Base-by-base conservation (phyloP, 2,329 filamentous ascomycete species). In the Verticillium nubilum region DNA sequence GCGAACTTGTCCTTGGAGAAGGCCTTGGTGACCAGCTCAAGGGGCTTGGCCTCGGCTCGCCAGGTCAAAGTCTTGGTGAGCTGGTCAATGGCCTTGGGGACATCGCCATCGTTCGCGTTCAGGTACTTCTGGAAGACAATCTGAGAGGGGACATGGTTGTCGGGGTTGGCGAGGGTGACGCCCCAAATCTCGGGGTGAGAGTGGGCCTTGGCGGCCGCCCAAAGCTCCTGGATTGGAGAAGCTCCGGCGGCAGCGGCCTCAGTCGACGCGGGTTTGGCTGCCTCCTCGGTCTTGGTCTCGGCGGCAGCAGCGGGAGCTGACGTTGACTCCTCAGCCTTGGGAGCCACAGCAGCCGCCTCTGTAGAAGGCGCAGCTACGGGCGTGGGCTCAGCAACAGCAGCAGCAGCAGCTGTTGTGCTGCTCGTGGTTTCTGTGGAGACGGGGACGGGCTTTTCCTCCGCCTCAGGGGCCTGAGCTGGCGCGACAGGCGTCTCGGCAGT, bases 81-180 rank as follows among this genome's bases (percentile, higher is more conserved):
- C 78, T 97, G 93, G 59, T 88, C 84, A 70, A 88, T 86, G 17
- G 93, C 91, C 70, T 88, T 87, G 58, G 80, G 79, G 7, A 91
- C 72, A 68, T 96, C 87, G 62, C 88, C 88, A 62, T 87, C 86
- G 72, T 97, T 97, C 71, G 93, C 94, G 66, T 93, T 91, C 59
- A 98, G 84, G 77, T 93, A 97, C 79, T 97, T 98, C 72, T 96
- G 92, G 56, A 97, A 80, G 57, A 97, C 85, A 67, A 97, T 87
- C 71, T 90, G 88, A 54, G 90, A 93, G 59, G 90, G 90, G 57
- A 93, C 81, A 67, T 92, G 81, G 47, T 75, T 73, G 23, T 76
- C 75, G 17, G 76, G 75, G 59, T 78, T 73, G 13, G 74, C 74
- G 53, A 97, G 84, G 31, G 83, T 78, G 58, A 97, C 86, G 56